phyloP scores from a whole-genome alignment of 176 grass and related monocot species.

The Lolium rigidum region DNA sequence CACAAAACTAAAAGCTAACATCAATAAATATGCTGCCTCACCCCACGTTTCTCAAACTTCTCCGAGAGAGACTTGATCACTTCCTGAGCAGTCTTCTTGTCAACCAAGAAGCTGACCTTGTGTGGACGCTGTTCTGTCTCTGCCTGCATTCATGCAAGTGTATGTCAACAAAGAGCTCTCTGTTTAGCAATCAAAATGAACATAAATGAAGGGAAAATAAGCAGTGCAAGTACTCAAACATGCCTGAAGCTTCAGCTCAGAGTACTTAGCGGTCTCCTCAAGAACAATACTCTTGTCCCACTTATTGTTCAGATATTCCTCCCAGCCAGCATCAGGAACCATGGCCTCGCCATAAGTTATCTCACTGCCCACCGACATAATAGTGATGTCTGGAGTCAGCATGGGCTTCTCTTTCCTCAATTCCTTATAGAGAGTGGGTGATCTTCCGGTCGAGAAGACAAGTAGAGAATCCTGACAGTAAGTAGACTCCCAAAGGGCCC shows the following conservation, averaged over 20 bases:
- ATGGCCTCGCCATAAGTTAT: slow-evolving; percentile 79
- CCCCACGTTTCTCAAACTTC: slow-evolving; percentile 57
- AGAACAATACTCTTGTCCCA: slow-evolving; percentile 71
- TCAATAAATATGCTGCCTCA: slow-evolving; percentile 30
- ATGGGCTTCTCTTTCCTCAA: slow-evolving; percentile 83
- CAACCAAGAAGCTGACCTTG: slow-evolving; percentile 76
- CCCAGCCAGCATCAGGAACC: slow-evolving; percentile 74
- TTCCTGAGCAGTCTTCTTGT: slow-evolving; percentile 55
- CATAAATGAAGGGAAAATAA: neutral
- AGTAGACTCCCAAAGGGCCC: slow-evolving; percentile 66
- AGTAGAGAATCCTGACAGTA: slow-evolving; percentile 75
- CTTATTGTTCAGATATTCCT: slow-evolving; percentile 58
- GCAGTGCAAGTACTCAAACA: slow-evolving; percentile 16
- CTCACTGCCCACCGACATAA: slow-evolving; percentile 82
- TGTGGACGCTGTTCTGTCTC: slow-evolving; percentile 69
- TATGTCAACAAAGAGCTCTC: neutral
- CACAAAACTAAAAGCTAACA: no score
- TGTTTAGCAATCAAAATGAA: slow-evolving; percentile 1
- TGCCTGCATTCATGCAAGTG: slow-evolving; percentile 43
- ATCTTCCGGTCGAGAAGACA: slow-evolving; percentile 82
- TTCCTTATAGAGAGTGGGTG: slow-evolving; percentile 62
- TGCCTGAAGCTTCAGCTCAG: slow-evolving; percentile 64
- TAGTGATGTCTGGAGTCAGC: slow-evolving; percentile 77
- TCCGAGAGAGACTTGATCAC: slow-evolving; percentile 61
- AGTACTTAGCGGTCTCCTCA: slow-evolving; percentile 65